A percentile compares a stretch with the other conserved stretches of the same genome.
phyloP scores from a whole-genome alignment of 352 stramenopile genomes.

The Blastocystis hominis region DNA sequence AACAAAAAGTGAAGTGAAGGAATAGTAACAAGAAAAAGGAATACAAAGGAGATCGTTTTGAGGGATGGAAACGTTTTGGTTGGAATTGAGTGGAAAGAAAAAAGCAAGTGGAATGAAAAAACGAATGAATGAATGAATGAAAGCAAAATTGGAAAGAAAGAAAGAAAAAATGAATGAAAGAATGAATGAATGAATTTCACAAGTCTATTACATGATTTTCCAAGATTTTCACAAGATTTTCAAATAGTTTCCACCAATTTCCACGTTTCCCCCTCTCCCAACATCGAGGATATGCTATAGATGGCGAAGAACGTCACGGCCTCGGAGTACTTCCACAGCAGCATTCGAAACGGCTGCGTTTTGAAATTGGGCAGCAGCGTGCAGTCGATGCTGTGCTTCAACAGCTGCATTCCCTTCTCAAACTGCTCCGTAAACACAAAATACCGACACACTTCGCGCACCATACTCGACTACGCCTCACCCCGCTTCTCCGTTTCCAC shows the following conservation, averaged over 20 bases:
- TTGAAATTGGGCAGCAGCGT: constrained; percentile 15
- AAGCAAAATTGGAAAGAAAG: too few relatives aligned
- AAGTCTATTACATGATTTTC: too few relatives aligned
- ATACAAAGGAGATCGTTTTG: too few relatives aligned
- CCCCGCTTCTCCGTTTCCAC: neutral
- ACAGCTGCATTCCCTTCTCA: constrained; percentile 27
- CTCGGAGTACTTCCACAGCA: constrained; percentile 54
- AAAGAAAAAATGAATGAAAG: too few relatives aligned
- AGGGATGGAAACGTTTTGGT: too few relatives aligned
- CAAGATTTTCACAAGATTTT: neutral
- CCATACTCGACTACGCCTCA: constrained; percentile 4
- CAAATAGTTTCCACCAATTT: neutral
- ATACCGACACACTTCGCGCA: constrained; percentile 17
- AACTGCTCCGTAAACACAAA: neutral
- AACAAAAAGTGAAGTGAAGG: constrained; percentile 33
- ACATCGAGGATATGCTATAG: constrained; percentile 37
- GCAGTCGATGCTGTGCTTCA: constrained; percentile 37
- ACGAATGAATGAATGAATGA: too few relatives aligned
- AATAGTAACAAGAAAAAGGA: too few relatives aligned
- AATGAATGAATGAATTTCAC: too few relatives aligned
- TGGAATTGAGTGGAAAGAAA: too few relatives aligned
- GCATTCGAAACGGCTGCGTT: constrained; percentile 45
- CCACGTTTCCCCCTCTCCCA: neutral
- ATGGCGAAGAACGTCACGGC: constrained; percentile 37
- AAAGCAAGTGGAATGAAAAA: too few relatives aligned